A percentile compares a stretch with the other conserved stretches of the same genome.
Conservation (phyloP, 2,329 filamentous ascomycete species). For the Phaeosphaeriaceae sp. region DNA sequence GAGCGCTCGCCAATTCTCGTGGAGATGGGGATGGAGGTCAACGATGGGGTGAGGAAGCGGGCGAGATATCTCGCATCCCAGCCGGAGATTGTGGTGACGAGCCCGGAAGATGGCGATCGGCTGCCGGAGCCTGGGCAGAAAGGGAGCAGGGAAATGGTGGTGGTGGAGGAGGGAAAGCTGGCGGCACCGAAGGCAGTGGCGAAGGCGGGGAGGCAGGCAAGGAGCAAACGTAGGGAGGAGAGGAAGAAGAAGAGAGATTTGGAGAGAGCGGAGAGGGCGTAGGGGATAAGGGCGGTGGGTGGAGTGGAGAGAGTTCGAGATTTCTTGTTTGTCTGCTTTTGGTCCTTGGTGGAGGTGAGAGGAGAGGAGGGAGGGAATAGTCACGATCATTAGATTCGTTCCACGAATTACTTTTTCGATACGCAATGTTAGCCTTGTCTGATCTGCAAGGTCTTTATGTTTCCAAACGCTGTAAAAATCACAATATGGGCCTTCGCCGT, state of each 20-base stretch:
- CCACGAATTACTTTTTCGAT: neutral
- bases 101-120: constrained; percentile 7
- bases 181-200: constrained; percentile 1
- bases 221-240: neutral
- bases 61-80: neutral
- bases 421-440: neutral
- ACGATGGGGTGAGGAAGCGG: neutral
- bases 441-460: neutral
- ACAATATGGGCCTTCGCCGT: too few relatives aligned
- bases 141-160: neutral
- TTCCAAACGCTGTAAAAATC: too few relatives aligned
- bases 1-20: neutral
- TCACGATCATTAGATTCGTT: neutral
- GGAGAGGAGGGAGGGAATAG: neutral
- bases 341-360: neutral
- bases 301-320: neutral
- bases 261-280: neutral
- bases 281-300: neutral
- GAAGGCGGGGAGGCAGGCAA: neutral
- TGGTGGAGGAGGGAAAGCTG: neutral
- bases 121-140: constrained; percentile 1
- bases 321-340: neutral
- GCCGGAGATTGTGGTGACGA: neutral
- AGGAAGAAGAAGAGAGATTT: neutral
- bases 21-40: neutral